Evolutionary conservation across 108 stramenopile species (phyloP).

Genomic region (Pseudonitzschia pungens): DNA sequence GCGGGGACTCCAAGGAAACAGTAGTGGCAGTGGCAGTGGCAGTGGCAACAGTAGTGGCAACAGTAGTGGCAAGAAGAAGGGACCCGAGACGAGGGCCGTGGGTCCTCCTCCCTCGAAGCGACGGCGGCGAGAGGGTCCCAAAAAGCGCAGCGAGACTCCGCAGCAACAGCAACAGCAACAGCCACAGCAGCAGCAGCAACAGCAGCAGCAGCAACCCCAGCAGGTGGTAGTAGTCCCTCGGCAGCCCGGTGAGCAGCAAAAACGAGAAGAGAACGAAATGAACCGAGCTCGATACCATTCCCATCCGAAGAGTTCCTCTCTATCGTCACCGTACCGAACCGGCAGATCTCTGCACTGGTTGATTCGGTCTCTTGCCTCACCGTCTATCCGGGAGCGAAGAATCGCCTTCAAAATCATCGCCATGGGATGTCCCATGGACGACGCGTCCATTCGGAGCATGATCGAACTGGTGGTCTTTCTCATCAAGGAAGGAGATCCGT

Average conservation of each 20-base stretch:
- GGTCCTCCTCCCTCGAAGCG: neutral
- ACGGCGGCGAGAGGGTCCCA: neutral
- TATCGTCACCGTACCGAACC: neutral
- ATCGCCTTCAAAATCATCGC: conserved; percentile 28
- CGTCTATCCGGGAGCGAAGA: conserved; percentile 29
- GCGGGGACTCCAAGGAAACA: neutral
- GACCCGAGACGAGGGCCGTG: neutral
- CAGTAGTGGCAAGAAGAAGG: neutral
- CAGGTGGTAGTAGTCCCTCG: neutral
- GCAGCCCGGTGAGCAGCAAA: neutral
- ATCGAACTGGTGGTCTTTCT: conserved; percentile 18
- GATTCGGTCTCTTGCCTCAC: conserved; percentile 26
- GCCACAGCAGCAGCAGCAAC: neutral
- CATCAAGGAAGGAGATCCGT: neutral
- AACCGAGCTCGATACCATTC: neutral
- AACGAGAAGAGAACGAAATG: neutral
- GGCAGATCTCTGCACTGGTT: conserved; percentile 30
- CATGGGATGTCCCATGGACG: conserved; percentile 29
- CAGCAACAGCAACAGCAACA: neutral
- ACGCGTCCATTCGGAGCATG: conserved; percentile 13
- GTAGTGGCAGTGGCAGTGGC: neutral
- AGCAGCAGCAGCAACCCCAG: neutral
- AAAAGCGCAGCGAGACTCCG: neutral
- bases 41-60: conserved; percentile 12
- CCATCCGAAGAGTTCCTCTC: neutral